Conservation (phyloP, 2,329 filamentous ascomycete species). For the Claviceps quebecensis region DNA sequence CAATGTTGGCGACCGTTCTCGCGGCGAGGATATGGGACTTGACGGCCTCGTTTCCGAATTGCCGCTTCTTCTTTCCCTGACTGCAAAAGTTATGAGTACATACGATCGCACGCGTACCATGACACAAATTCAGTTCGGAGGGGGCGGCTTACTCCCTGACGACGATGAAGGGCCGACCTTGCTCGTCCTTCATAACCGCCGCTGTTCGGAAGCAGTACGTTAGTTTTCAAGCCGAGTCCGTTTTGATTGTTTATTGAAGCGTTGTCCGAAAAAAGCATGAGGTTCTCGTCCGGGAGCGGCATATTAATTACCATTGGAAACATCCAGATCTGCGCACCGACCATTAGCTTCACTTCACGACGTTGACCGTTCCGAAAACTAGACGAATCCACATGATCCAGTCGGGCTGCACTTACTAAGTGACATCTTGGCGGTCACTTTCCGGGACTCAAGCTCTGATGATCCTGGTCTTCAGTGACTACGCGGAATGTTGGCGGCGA, state of each 20-base stretch:
- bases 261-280: no score
- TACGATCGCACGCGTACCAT: not conserved
- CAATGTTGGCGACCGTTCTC: conserved; percentile 88
- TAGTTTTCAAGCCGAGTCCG: not conserved
- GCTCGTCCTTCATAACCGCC: conserved; percentile 85
- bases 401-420: conserved; percentile 21
- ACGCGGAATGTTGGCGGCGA: conserved; percentile 2
- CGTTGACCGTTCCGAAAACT: conserved; percentile 8
- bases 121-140: conserved; percentile 11
- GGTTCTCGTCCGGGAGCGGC: not conserved
- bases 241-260: not conserved
- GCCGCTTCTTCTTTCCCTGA: conserved; percentile 94
- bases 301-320: conserved; percentile 53
- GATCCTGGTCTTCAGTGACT: not conserved
- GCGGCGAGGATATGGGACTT: conserved; percentile 97
- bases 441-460: conserved; percentile 15
- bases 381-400: no score
- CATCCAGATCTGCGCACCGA: conserved; percentile 52
- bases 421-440: conserved; percentile 20
- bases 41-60: conserved; percentile 91
- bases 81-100: conserved; percentile 30
- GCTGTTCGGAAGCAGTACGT: conserved; percentile 27
- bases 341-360: conserved; percentile 20
- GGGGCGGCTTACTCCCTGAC: conserved; percentile 68
- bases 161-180: conserved; percentile 92